Base-by-base conservation (phyloP, 345 rosid genomes). In the Arabidopsis arenosa region DNA sequence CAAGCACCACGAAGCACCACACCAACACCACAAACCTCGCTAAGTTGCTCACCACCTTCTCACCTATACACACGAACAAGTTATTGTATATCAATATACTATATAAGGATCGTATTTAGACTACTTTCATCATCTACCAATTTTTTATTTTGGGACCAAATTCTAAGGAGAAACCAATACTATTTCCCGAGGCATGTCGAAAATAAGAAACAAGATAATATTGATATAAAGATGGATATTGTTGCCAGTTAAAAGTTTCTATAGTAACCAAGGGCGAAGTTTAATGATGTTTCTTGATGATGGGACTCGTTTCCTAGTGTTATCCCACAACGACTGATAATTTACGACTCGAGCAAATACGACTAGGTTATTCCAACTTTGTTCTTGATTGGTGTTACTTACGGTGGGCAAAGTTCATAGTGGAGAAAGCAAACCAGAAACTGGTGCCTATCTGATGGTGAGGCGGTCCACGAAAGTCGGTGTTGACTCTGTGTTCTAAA, bases 401-500 rank as follows among this genome's bases (percentile, higher is more conserved):
- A 79, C 79, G 60, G 37, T 79, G 73, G 6, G 76, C 79, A 9
- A 79, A 79, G 32, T 14, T 14, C 82, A 79, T 68, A 18, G 79
- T 79, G 40, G 82, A 79, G 68, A 79, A 79, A 18, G 79, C 70
- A 39, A 79, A 79, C 72, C 82, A 79, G 17, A 79, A 56, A 43
- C 67, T 79, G 0, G 79, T 79, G 3, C 82, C 82, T 2, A 79
- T 70, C 55, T 79, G 82, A 36, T 79, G 66, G 30, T 61, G 57
- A 69, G 79, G 79, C 1, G 83, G 72, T n/a, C 85, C 87, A 52
- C 77, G 76, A 13, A 91, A 93, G 35, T 89, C 97, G 40, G 78
- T 75, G 56, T 89, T 91, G 9, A 87, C 74, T 56, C 86, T 78
- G n/a, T 88, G 93, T 61, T 93, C 93, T 17, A 93, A 87, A 13